A percentile compares a stretch with the other conserved stretches of the same genome.
Evolutionary conservation across 2,329 filamentous ascomycete genomes (phyloP).

Genomic region (Sordariomycetes sp.): DNA sequence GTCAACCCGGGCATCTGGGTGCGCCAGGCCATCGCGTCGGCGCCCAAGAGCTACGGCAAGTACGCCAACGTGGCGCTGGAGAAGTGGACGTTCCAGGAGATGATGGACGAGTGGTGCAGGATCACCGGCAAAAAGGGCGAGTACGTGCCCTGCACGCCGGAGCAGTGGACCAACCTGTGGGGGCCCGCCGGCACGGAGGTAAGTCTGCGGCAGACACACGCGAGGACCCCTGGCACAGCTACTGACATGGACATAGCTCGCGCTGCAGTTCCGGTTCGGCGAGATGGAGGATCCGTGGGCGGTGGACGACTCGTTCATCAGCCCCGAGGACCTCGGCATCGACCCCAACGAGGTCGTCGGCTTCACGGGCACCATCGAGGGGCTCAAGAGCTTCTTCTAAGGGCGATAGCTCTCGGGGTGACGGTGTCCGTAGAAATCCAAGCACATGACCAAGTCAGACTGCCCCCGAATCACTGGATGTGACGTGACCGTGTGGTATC

Average conservation of each 20-base stretch:
- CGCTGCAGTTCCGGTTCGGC: slow-evolving; percentile 13
- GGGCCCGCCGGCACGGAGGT: slow-evolving; percentile 11
- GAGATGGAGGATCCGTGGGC: slow-evolving; percentile 13
- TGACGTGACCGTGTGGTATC: too few species aligned
- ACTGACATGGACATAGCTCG: slow-evolving; percentile 3
- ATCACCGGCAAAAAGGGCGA: slow-evolving; percentile 12
- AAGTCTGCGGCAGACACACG: background rate
- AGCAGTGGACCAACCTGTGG: slow-evolving; percentile 11
- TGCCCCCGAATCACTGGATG: too few species aligned
- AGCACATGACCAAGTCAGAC: too few species aligned
- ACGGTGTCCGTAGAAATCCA: background rate
- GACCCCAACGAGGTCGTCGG: slow-evolving; percentile 11
- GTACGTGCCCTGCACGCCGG: slow-evolving; percentile 9
- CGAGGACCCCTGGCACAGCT: background rate
- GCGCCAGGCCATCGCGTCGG: slow-evolving; percentile 10
- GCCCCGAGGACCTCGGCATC: slow-evolving; percentile 11
- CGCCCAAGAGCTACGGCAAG: slow-evolving; percentile 8
- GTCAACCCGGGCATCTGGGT: slow-evolving; percentile 15
- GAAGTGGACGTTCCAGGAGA: slow-evolving; percentile 12
- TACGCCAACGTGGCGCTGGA: slow-evolving; percentile 14
- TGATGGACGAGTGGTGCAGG: slow-evolving; percentile 13
- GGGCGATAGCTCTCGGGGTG: background rate
- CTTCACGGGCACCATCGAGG: slow-evolving; percentile 10
- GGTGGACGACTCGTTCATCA: slow-evolving; percentile 8
- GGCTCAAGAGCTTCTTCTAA: slow-evolving; percentile 9